Evolutionary conservation across 441 rosid species (phyloP), one percentile per base, ranked within the genome.

Genomic region (Jatropha podagrica): DNA sequence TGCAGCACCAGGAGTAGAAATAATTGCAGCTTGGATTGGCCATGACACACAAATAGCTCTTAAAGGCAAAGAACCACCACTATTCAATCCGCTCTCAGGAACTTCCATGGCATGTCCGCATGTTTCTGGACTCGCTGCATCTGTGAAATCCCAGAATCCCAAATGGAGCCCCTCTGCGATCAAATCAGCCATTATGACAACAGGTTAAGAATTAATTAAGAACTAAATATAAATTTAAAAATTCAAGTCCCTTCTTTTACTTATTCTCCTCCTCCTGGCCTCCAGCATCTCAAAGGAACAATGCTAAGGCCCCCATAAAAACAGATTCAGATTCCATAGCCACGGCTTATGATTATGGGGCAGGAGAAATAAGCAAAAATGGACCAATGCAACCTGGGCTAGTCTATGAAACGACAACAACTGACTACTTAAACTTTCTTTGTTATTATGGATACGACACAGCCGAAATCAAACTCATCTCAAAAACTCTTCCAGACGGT

Each of bases 91-190:
- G 40, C 69, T 90, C 18, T 94, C 97, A 3, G 98, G 97, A 79
- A 91, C 96, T 77, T 92, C 98, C 76, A 92, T 92, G 97, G 79
- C 98, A 11, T 86, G 94, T 79, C 97, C 97, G 5, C 96, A 92
- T 6, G 92, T 89, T 52, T 81, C 96, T 7, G 97, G 88, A 55
- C 76, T 91, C 58, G 92, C 87, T 40, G 90, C 91, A 0, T 72
- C 77, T 2, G 80, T 92, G 37, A 92, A 91, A 83, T 78, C 89
- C 55, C 89, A 49, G 32, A 81, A 90, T 76, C 95, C 92, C 8
- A 78, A 84, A 2, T 91, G 91, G 90, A 69, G 84, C 62, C 89
- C 97, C 18, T 85, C 96, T 0, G 91, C 90, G 1, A 77, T 90
- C 77, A 88, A 67, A 85, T 93, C 97, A 5, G 92, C 91, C 78